Percentiles rank a stretch among this genome's conserved stretches.
These are phyloP conservation scores for Lachancea sp. DNA, from an alignment of 805 yeast genomes.

Conservation along the genomic window DNA sequence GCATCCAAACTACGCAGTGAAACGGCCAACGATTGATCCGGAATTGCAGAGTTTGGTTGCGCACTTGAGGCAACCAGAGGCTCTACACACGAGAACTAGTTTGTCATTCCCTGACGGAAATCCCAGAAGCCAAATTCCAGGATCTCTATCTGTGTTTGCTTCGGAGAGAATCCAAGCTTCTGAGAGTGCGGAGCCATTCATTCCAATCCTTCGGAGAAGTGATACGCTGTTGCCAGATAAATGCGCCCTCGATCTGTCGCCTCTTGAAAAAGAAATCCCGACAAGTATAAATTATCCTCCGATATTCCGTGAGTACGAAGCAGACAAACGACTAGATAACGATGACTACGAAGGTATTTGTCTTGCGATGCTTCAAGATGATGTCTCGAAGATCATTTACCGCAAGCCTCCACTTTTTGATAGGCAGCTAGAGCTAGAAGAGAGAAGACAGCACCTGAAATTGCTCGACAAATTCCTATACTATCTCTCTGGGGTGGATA, in stretches of 20 bases:
- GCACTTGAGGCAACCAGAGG: constrained; percentile 15
- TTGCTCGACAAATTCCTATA: constrained; percentile 19
- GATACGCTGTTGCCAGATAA: constrained; percentile 1
- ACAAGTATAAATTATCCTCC: constrained; percentile 19
- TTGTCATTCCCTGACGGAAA: background rate
- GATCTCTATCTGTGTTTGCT: background rate
- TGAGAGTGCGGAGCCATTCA: background rate
- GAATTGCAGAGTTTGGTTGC: constrained; percentile 10
- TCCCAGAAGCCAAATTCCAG: background rate
- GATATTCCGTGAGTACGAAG: constrained; percentile 15
- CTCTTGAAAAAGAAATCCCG: background rate
- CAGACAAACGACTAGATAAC: constrained; percentile 18
- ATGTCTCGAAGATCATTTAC: constrained; percentile 5
- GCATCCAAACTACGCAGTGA: constrained; percentile 1
- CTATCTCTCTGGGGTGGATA: constrained; percentile 23
- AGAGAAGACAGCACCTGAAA: constrained; percentile 11
- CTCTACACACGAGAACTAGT: background rate
- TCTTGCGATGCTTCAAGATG: constrained; percentile 16
- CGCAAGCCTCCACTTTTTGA: constrained; percentile 17
- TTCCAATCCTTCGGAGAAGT: constrained; percentile 4
- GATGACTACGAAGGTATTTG: constrained; percentile 21
- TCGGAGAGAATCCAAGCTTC: background rate
- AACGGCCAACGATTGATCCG: constrained; percentile 1
- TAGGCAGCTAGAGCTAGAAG: constrained; percentile 24
- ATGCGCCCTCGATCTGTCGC: constrained; percentile 4